Conservation (phyloP, 768 basidiomycete genomes). For the Amanita polypyramis region DNA sequence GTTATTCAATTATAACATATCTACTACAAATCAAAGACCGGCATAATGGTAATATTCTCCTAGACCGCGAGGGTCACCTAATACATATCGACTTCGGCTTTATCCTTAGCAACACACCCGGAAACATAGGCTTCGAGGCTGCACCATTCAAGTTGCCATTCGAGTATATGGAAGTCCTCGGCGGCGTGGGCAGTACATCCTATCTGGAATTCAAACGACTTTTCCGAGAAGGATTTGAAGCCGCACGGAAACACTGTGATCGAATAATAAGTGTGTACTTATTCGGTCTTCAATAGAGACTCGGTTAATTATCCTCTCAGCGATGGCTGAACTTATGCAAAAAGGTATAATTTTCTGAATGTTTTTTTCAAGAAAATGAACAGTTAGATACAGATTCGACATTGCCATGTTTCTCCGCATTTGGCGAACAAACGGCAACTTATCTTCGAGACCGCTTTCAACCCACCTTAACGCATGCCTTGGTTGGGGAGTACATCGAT, state of each 20-base stretch:
- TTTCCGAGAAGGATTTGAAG: slow-evolving; percentile 91
- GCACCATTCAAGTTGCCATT: slow-evolving; percentile 94
- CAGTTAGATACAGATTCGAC: slow-evolving; percentile 52
- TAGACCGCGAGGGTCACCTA: slow-evolving; percentile 91
- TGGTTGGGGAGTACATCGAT: slow-evolving; percentile 85
- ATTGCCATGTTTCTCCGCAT: slow-evolving; percentile 82
- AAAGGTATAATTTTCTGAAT: slow-evolving; percentile 44
- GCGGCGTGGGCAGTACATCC: slow-evolving; percentile 66
- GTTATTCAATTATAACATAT: slow-evolving; percentile 94
- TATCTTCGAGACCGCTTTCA: slow-evolving; percentile 92
- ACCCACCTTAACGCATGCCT: slow-evolving; percentile 73
- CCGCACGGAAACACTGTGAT: slow-evolving; percentile 91
- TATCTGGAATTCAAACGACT: slow-evolving; percentile 79
- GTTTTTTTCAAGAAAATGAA: slow-evolving; percentile 1
- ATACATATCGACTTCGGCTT: slow-evolving; percentile 99
- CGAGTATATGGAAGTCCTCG: slow-evolving; percentile 94
- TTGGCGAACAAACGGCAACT: slow-evolving; percentile 84
- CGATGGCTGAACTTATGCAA: slow-evolving; percentile 94
- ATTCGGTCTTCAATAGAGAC: not conserved
- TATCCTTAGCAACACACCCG: slow-evolving; percentile 94
- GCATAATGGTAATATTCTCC: slow-evolving; percentile 95
- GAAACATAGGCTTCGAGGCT: slow-evolving; percentile 98
- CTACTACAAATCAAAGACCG: slow-evolving; percentile 97
- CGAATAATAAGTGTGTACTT: slow-evolving; percentile 87
- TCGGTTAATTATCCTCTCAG: slow-evolving; percentile 13